A percentile compares a stretch with the other conserved stretches of the same genome.
These are phyloP conservation scores for Tulasnella sp. DNA, from an alignment of 768 basidiomycete species.

Conservation along the genomic window DNA sequence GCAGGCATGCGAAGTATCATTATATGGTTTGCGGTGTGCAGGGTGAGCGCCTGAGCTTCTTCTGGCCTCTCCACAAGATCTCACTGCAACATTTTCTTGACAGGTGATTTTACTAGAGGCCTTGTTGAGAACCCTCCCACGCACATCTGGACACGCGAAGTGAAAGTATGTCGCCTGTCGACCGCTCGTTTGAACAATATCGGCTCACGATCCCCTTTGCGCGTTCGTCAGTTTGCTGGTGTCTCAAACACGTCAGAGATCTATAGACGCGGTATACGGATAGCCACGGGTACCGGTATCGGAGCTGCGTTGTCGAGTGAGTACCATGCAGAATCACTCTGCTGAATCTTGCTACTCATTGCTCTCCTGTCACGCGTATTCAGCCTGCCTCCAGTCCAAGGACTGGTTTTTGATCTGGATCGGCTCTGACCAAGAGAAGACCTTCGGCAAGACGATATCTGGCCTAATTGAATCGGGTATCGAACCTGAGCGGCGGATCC, in stretches of 20 bases:
- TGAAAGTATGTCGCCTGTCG: slow-evolving; percentile 42
- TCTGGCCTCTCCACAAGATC: background rate
- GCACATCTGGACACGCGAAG: slow-evolving; percentile 63
- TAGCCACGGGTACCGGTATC: slow-evolving; percentile 73
- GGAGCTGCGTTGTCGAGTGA: slow-evolving; percentile 57
- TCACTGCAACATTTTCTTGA: background rate
- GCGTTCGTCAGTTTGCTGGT: slow-evolving; percentile 63
- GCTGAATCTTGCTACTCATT: background rate
- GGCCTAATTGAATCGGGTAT: slow-evolving; percentile 59
- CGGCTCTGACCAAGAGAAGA: slow-evolving; percentile 75
- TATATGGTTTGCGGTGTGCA: slow-evolving; percentile 75
- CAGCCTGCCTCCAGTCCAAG: slow-evolving; percentile 55
- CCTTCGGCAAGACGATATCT: slow-evolving; percentile 69
- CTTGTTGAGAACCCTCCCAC: slow-evolving; percentile 59
- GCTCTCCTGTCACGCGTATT: background rate
- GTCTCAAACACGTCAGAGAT: slow-evolving; percentile 68
- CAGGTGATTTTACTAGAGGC: slow-evolving; percentile 60
- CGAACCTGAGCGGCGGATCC: slow-evolving; percentile 55
- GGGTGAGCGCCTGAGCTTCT: slow-evolving; percentile 11
- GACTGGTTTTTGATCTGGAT: slow-evolving; percentile 39
- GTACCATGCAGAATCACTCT: background rate
- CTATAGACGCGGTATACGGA: slow-evolving; percentile 68
- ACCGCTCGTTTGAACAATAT: background rate
- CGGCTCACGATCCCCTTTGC: background rate
- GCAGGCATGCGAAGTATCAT: slow-evolving; percentile 58